Conservation (phyloP, 176 grass and related monocot species). For the Eragrostis nindensis region DNA sequence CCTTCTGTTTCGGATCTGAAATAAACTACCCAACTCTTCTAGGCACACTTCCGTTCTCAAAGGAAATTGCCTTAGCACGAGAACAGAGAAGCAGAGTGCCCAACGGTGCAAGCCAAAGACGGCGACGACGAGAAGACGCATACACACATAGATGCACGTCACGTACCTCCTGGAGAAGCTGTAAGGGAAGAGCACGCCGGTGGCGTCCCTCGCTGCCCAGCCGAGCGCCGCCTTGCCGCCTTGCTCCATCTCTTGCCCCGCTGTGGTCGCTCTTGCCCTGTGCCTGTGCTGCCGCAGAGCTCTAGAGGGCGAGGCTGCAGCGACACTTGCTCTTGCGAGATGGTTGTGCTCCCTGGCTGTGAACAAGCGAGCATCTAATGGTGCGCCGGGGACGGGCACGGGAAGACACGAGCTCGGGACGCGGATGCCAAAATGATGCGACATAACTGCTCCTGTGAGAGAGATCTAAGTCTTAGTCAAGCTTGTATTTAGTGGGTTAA, state of each 20-base stretch:
- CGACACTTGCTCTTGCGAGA: not conserved
- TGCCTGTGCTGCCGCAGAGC: not conserved
- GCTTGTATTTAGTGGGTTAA: not conserved
- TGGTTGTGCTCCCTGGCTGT: not conserved
- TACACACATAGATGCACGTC: not conserved
- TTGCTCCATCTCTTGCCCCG: slow-evolving; percentile 44
- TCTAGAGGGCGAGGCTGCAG: slow-evolving; percentile 6
- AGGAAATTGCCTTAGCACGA: too few relatives aligned
- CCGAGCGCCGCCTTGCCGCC: slow-evolving; percentile 49
- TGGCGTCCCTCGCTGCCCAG: slow-evolving; percentile 68
- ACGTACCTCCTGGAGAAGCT: slow-evolving; percentile 61
- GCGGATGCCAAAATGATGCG: slow-evolving; percentile 2
- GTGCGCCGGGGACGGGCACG: not conserved
- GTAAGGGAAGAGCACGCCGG: slow-evolving; percentile 65
- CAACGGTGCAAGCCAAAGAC: too few relatives aligned
- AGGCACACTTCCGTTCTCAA: not conserved
- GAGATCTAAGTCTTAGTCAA: too few relatives aligned
- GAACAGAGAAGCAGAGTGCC: slow-evolving; percentile 7
- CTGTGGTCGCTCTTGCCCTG: not conserved
- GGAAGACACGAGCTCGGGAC: not conserved
- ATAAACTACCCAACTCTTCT: not conserved
- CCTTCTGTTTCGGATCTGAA: too few relatives aligned
- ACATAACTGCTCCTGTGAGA: slow-evolving; percentile 2
- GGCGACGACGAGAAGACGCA: not conserved
- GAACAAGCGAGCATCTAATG: not conserved